phyloP scores from a whole-genome alignment of 1,284 basidiomycete species.

The Entoloma clypeatum region DNA sequence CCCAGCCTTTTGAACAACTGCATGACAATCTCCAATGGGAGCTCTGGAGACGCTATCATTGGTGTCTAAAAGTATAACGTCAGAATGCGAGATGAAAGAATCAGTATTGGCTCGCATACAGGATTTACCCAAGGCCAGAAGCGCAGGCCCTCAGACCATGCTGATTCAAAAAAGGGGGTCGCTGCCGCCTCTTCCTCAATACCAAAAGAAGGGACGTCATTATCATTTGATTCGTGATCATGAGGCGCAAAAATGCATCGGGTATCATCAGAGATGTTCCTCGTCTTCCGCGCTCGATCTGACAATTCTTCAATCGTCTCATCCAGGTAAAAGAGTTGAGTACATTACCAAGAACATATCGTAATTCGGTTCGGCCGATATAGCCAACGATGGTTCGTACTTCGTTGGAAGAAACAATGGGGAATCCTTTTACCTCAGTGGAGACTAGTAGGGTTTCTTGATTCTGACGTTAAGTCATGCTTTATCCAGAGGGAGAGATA shows the following conservation, averaged over 20 bases:
- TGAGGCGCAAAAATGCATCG: constrained; percentile 66
- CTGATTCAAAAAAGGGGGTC: constrained; percentile 56
- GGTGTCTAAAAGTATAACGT: constrained; percentile 61
- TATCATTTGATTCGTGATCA: constrained; percentile 45
- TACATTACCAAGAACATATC: constrained; percentile 75
- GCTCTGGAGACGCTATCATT: constrained; percentile 87
- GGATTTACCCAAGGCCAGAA: constrained; percentile 93
- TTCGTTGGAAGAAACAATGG: constrained; percentile 67
- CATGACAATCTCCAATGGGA: constrained; percentile 95
- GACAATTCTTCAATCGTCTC: constrained; percentile 11
- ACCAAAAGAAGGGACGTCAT: constrained; percentile 51
- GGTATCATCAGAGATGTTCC: constrained; percentile 61
- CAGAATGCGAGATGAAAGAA: constrained; percentile 11
- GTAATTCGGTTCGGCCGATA: constrained; percentile 82
- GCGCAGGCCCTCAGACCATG: constrained; percentile 58
- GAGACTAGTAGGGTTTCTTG: constrained; percentile 14
- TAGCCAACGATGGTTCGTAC: constrained; percentile 77
- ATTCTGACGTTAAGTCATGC: neutral
- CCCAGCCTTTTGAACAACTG: constrained; percentile 95
- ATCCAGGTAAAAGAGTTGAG: neutral
- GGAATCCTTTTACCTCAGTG: constrained; percentile 87
- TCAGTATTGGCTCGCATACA: constrained; percentile 41
- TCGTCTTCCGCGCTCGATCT: constrained; percentile 71
- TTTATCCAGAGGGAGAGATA: constrained; percentile 21
- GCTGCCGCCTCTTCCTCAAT: constrained; percentile 62